Evolutionary conservation across 108 stramenopile species (phyloP).

Genomic region (Bacterosira constricta): DNA sequence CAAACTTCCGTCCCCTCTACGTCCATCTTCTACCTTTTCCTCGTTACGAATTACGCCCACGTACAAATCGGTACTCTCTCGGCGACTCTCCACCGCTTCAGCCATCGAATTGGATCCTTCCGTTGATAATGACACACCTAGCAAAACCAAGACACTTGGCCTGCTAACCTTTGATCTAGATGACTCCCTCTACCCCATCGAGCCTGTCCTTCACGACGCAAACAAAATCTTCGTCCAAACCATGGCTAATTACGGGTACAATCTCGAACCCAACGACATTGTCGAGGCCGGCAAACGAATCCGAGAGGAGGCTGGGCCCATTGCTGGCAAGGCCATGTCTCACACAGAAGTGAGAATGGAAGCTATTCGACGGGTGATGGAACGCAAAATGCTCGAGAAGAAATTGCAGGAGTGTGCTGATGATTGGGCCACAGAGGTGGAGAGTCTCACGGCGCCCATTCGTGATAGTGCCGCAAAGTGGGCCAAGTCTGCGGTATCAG

Average conservation of each 20-base stretch:
- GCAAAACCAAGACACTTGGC: constrained; percentile 54
- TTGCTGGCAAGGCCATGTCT: constrained; percentile 66
- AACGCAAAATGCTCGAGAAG: constrained; percentile 64
- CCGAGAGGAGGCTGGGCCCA: constrained; percentile 66
- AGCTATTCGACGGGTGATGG: constrained; percentile 86
- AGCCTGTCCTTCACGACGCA: constrained; percentile 70
- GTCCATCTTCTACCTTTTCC: constrained; percentile 3
- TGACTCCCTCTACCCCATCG: constrained; percentile 86
- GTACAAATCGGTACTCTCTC: constrained; percentile 27
- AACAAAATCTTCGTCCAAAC: constrained; percentile 74
- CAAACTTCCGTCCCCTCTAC: constrained; percentile 4
- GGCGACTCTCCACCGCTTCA: constrained; percentile 30
- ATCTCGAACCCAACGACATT: constrained; percentile 72
- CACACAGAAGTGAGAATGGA: constrained; percentile 80
- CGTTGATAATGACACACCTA: not conserved
- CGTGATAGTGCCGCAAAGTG: constrained; percentile 70
- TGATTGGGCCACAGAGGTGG: constrained; percentile 86
- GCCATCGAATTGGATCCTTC: constrained; percentile 4
- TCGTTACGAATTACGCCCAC: constrained; percentile 24
- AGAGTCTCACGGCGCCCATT: constrained; percentile 60
- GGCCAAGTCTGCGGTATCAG: constrained; percentile 73
- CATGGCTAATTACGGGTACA: constrained; percentile 77
- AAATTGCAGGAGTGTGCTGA: constrained; percentile 77
- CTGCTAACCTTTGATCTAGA: constrained; percentile 89
- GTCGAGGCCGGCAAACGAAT: constrained; percentile 67